Evolutionary conservation across 805 yeast species (phyloP), one percentile per base, ranked within the genome.

Genomic region (Zygoascus bituminiphila): DNA sequence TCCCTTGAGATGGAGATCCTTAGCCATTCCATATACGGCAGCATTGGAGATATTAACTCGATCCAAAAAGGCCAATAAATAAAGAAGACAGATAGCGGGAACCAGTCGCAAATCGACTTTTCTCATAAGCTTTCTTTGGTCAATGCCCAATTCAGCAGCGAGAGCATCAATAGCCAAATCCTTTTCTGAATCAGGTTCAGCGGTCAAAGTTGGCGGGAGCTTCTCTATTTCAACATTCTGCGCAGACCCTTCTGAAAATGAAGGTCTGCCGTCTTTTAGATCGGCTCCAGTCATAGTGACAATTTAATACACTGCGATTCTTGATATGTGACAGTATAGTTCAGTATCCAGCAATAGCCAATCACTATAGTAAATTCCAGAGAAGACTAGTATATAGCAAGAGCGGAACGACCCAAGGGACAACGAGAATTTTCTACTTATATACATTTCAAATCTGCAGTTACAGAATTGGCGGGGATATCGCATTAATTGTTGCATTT

Each of bases 31-130:
- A 59, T 84, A 84, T 48, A 82, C 75, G 51, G 79, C 79, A 6
- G 95, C 94, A 64, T 86, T 85, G 25, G 89, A 79, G 52, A 86
- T 83, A 62, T 86, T 86, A 50, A 85, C 89, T 63, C 94, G 73
- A 62, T 86, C 94, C 59, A 86, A 67, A 60, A 85, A 86, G 1
- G 91, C 82, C 52, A 85, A 72, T 63, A 86, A 78, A 59, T 86
- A 86, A 41, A 86, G 69, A 24, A 84, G 58, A 59, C 88, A 78
- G 54, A 86, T 82, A n/a, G 88, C 80, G 4, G 89, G 88, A 24
- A 84, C 81, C 36, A 85, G 80, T 51, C 85, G 77, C 0, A 78
- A 46, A 58, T 84, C 91, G 26, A 81, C 69, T 57, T 82, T 84
- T 73, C 78, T 68, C 77, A 77, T 76, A 23, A 84, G 65, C 54